phyloP scores from a whole-genome alignment of 1,139 yeast genomes.

The Taiozyma sp. region DNA sequence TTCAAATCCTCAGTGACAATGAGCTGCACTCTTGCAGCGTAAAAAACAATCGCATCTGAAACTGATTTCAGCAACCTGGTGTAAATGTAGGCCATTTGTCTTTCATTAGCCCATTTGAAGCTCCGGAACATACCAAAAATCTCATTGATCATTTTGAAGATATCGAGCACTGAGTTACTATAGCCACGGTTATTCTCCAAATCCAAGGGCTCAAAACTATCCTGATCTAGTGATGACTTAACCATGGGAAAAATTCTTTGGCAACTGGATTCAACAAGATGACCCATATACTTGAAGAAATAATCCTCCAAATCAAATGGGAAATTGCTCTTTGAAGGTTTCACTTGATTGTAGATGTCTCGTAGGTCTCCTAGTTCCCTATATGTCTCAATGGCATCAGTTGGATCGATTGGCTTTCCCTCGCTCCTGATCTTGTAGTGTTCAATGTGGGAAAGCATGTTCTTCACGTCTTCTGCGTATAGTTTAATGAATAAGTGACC shows the following conservation, averaged over 20 bases:
- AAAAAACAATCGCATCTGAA: constrained; percentile 54
- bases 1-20: constrained; percentile 47
- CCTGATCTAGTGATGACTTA: constrained; percentile 49
- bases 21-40: constrained; percentile 43
- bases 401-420: constrained; percentile 39
- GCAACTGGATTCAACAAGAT: constrained; percentile 54
- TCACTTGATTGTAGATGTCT: constrained; percentile 48
- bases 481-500: constrained; percentile 55
- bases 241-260: constrained; percentile 46
- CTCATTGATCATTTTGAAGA: constrained; percentile 59
- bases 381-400: constrained; percentile 62
- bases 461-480: constrained; percentile 60
- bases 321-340: constrained; percentile 32
- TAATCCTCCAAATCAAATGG: constrained; percentile 55
- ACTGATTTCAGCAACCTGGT: constrained; percentile 58
- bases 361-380: constrained; percentile 52
- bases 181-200: constrained; percentile 33
- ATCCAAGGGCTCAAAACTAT: constrained; percentile 52
- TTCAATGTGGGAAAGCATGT: constrained; percentile 54
- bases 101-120: constrained; percentile 58
- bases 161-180: constrained; percentile 62
- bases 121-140: constrained; percentile 49
- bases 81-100: constrained; percentile 54
- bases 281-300: constrained; percentile 53
- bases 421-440: constrained; percentile 34